Evolutionary conservation across 2,329 filamentous ascomycete genomes (phyloP).

Genomic region (Claviceps humidiphila): DNA sequence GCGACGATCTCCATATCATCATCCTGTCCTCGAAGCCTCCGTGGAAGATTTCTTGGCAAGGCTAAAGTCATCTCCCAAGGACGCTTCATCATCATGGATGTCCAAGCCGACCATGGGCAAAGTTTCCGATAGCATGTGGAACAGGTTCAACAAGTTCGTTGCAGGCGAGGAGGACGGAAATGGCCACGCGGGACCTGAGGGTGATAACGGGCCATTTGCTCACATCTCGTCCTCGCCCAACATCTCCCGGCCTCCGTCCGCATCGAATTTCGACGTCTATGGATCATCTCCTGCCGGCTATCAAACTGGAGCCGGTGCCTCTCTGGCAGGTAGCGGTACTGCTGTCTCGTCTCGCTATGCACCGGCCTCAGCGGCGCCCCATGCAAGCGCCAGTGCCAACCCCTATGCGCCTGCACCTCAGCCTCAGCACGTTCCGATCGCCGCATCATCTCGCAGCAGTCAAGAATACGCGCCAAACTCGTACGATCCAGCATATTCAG

Average conservation of each 20-base stretch:
- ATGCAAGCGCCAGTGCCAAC: constrained; percentile 11
- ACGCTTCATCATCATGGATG: constrained; percentile 76
- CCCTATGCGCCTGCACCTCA: constrained; percentile 28
- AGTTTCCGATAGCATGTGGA: constrained; percentile 81
- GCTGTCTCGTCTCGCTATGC: constrained; percentile 27
- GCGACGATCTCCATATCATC: constrained; percentile 75
- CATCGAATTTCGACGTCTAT: constrained; percentile 61
- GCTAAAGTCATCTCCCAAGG: constrained; percentile 73
- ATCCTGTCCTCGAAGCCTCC: constrained; percentile 56
- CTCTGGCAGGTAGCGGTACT: constrained; percentile 18
- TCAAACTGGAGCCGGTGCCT: constrained; percentile 16
- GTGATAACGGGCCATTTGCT: constrained; percentile 66
- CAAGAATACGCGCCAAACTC: constrained; percentile 12
- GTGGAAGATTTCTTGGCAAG: constrained; percentile 77
- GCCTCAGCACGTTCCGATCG: neutral
- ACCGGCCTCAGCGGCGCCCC: constrained; percentile 9
- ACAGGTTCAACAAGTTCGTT: constrained; percentile 92
- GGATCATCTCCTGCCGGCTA: constrained; percentile 27
- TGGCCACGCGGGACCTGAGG: constrained; percentile 47
- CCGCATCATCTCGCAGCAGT: neutral
- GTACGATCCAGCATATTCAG: constrained; percentile 23
- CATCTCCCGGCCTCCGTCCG: constrained; percentile 61
- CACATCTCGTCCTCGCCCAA: constrained; percentile 63
- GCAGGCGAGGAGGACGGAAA: constrained; percentile 83
- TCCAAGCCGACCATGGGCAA: constrained; percentile 93